Evolutionary conservation across 2,329 filamentous ascomycete genomes (phyloP).

Genomic region (Fusarium subtropicale): DNA sequence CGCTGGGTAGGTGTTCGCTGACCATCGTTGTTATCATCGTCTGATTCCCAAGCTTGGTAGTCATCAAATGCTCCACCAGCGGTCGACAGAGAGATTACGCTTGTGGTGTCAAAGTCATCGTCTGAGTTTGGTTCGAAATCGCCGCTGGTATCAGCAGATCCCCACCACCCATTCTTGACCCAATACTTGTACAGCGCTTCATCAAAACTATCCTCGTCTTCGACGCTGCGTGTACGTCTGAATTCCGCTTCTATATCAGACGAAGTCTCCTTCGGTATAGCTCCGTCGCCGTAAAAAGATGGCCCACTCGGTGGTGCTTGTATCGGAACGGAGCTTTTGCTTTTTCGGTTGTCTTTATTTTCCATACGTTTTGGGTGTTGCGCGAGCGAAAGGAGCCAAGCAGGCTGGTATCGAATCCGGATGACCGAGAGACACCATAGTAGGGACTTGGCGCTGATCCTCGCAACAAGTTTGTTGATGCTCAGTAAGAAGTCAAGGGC

Average conservation of each 20-base stretch:
- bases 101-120: constrained; percentile 79
- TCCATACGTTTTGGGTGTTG: constrained; percentile 53
- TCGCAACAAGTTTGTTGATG: constrained; percentile 65
- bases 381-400: constrained; percentile 69
- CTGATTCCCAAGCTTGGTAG: constrained; percentile 62
- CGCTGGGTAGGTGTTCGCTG: constrained; percentile 80
- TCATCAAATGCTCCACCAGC: constrained; percentile 58
- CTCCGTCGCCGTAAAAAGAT: constrained; percentile 55
- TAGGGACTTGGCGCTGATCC: constrained; percentile 48
- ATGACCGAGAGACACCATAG: constrained; percentile 69
- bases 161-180: constrained; percentile 86
- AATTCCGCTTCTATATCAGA: constrained; percentile 87
- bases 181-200: constrained; percentile 85
- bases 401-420: constrained; percentile 52
- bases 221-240: constrained; percentile 63
- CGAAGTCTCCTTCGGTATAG: constrained; percentile 69
- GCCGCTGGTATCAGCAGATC: constrained; percentile 81
- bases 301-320: constrained; percentile 24
- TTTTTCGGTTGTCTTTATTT: constrained; percentile 30
- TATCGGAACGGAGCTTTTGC: constrained; percentile 27
- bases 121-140: constrained; percentile 73
- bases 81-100: constrained; percentile 73
- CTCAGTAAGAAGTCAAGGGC: constrained; percentile 80
- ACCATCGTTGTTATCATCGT: constrained; percentile 59
- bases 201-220: constrained; percentile 75